Base-by-base conservation (phyloP, 1,139 yeast genomes). In the Hansenula sp. region DNA sequence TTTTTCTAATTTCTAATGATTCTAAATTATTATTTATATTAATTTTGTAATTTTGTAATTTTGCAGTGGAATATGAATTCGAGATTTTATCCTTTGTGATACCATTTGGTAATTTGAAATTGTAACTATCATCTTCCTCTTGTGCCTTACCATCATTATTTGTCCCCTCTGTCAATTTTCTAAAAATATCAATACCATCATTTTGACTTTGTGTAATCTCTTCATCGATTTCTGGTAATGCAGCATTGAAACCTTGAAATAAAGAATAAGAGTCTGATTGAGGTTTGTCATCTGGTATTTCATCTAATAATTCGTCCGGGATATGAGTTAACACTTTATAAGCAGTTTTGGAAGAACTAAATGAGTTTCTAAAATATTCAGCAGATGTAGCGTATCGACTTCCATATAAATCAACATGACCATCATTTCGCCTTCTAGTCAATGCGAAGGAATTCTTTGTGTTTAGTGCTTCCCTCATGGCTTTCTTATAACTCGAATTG, bases 211-310 rank as follows among this genome's bases (percentile, higher is more conserved):
- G 39, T 43, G 50, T 54, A 33, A 56, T 55, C 29, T 66, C 67
- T 48, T 70, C 75, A 50, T 72, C 64, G 21, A 72, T 61, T 31
- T 72, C 73, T 1, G 79, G 80, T 36, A 76, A 55, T 0, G 77
- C 69, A 1, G 87, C 88, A 51, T 70, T 74, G 55, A 82, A 84
- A 0, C 89, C 90, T 58, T 84, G 88, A 53, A 76, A 81, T 17
- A 84, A 62, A 2, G 87, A 77, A 55, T 71, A 79, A 1, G 58
- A 41, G 0, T 49, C 16, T 47, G 52, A 25, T 47, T 57, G 34
- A 32, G 45, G 39, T 36, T 47, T 36, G 35, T 43, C 50, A 30
- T 47, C 64, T 2, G 84, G 83, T 11, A 81, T 62, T 41, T 79
- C 77, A 13, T 64, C 59, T 39, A 83, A 65, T 49, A 81, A 54